Conservation (phyloP, 257 asterid genomes). For the Ehretia macrophylla region DNA sequence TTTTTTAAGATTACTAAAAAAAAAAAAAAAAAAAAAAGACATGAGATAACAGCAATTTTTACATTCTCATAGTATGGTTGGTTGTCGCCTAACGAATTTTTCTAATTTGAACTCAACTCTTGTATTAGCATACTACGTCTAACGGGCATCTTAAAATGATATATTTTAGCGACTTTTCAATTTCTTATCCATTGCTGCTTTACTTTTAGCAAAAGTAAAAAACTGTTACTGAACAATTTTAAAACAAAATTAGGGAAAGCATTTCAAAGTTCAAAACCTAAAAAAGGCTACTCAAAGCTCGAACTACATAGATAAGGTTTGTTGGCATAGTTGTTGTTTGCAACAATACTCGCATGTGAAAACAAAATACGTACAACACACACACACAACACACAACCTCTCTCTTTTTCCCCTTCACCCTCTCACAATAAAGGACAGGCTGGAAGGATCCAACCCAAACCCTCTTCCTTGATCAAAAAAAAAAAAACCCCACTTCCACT, state of each 20-base stretch:
- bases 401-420: background rate
- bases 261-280: constrained; percentile 26
- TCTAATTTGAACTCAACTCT: too few species aligned
- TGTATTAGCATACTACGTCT: too few species aligned
- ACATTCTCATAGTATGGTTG: too few species aligned
- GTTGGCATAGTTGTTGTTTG: constrained; percentile 28
- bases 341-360: constrained; percentile 36
- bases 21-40: too few species aligned
- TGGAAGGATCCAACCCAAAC: constrained; percentile 61
- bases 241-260: background rate
- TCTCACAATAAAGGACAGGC: constrained; percentile 47
- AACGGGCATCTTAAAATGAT: too few species aligned
- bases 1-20: too few species aligned
- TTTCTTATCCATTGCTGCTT: too few species aligned
- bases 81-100: too few species aligned
- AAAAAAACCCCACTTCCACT: constrained; percentile 62
- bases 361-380: background rate
- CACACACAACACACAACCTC: constrained; percentile 8
- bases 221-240: background rate
- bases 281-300: constrained; percentile 49
- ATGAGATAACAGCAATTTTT: too few species aligned
- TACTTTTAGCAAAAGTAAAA: constrained; percentile 4
- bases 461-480: too few species aligned
- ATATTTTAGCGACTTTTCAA: too few species aligned
- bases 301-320: constrained; percentile 23